Conservation (phyloP, 805 yeast species). For the Yarrowia bubula region DNA sequence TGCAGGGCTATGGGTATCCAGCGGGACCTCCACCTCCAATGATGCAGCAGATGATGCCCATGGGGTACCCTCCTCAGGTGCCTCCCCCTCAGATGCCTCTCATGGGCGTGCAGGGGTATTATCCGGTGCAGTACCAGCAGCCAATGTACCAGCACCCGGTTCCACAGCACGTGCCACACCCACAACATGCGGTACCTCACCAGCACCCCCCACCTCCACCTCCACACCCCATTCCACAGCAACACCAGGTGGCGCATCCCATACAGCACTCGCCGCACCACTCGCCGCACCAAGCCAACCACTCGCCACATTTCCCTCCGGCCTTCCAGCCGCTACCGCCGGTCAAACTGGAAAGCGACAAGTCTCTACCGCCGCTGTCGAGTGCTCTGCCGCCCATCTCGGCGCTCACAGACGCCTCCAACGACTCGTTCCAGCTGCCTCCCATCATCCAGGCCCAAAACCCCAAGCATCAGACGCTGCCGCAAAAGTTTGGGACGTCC, state of each 20-base stretch:
- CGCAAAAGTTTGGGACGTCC: constrained; percentile 6
- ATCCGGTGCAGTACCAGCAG: neutral
- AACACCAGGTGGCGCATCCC: neutral
- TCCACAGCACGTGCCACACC: neutral
- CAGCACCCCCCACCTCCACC: too few relatives aligned
- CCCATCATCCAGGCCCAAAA: constrained; percentile 24
- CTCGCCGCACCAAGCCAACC: neutral
- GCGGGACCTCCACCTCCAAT: neutral
- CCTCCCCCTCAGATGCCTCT: constrained; percentile 16
- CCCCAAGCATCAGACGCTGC: constrained; percentile 23
- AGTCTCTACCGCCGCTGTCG: neutral
- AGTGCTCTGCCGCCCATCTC: constrained; percentile 1
- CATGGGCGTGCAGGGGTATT: neutral
- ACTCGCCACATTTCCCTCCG: neutral
- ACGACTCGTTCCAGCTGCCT: constrained; percentile 22
- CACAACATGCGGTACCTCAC: too few relatives aligned
- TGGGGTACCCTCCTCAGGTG: constrained; percentile 6
- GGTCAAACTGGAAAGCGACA: too few relatives aligned
- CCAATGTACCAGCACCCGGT: neutral
- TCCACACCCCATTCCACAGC: too few relatives aligned
- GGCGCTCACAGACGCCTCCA: neutral
- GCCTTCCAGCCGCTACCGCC: too few relatives aligned
- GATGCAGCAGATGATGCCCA: constrained; percentile 18
- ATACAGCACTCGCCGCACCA: neutral
- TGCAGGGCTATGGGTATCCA: constrained; percentile 9